Percentiles rank a stretch among this genome's conserved stretches.
phyloP scores from a whole-genome alignment of 345 rosid species.

The Rhodamnia argentea region DNA sequence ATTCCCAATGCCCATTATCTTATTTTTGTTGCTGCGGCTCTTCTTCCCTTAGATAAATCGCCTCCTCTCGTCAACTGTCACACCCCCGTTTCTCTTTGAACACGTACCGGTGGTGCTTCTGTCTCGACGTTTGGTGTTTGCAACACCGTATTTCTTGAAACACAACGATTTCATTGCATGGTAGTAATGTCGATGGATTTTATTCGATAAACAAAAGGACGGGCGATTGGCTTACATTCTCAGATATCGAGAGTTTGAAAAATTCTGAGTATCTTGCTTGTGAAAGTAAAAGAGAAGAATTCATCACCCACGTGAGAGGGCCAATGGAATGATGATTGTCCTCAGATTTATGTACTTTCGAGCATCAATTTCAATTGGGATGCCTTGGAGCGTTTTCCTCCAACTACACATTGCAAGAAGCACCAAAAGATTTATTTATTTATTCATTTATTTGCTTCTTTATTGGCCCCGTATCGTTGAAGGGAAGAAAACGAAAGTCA shows the following conservation, averaged over 20 bases:
- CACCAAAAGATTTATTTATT: neutral
- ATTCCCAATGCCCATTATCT: no score
- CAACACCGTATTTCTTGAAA: neutral
- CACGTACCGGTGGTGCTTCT: neutral
- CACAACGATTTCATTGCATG: neutral
- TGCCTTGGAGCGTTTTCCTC: neutral
- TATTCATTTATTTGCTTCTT: neutral
- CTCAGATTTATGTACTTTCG: neutral
- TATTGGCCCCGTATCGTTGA: neutral
- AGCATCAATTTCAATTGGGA: neutral
- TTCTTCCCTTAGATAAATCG: no score
- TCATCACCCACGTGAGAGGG: neutral
- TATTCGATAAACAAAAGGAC: neutral
- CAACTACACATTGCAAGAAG: neutral
- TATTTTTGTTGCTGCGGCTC: no score
- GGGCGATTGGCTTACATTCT: neutral
- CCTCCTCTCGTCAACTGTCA: no score
- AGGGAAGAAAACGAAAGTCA: neutral
- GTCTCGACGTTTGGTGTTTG: neutral
- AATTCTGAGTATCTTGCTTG: neutral
- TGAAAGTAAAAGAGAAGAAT: neutral
- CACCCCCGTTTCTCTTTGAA: no score
- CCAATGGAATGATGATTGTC: neutral
- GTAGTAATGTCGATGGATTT: neutral
- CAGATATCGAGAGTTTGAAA: neutral